These are phyloP conservation scores for Hansfordia pulvinata DNA, from an alignment of 2,329 filamentous ascomycete genomes.

Conservation along the genomic window DNA sequence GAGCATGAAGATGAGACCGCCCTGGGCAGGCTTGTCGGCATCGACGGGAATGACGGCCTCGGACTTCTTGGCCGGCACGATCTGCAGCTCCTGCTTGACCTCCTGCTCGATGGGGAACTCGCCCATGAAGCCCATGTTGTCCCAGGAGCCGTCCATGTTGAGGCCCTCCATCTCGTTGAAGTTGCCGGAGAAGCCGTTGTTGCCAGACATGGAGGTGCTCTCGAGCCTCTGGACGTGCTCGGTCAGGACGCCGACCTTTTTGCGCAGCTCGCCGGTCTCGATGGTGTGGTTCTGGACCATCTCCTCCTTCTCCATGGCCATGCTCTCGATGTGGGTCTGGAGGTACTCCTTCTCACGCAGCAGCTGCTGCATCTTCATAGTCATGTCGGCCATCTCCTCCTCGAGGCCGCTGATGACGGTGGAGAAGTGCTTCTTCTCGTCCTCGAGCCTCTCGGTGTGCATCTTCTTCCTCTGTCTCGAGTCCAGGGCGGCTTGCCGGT, in stretches of 20 bases:
- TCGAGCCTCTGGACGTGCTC: constrained; percentile 61
- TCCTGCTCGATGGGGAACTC: constrained; percentile 52
- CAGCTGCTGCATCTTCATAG: constrained; percentile 56
- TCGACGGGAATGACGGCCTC: constrained; percentile 31
- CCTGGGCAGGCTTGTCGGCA: constrained; percentile 54
- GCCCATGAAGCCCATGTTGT: constrained; percentile 65
- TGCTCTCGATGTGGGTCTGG: constrained; percentile 59
- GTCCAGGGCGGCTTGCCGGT: constrained; percentile 92
- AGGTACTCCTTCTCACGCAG: constrained; percentile 61
- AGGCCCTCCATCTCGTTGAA: constrained; percentile 77
- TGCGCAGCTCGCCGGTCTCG: constrained; percentile 81
- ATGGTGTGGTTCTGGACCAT: constrained; percentile 78
- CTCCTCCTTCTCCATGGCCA: constrained; percentile 83
- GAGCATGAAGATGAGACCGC: constrained; percentile 82
- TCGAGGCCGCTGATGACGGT: constrained; percentile 65
- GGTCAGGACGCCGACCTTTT: constrained; percentile 76
- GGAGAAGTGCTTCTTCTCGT: constrained; percentile 89
- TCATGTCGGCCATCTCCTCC: constrained; percentile 58
- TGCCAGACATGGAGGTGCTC: constrained; percentile 42
- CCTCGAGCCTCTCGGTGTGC: constrained; percentile 90
- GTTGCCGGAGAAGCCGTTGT: constrained; percentile 52
- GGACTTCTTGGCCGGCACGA: constrained; percentile 39
- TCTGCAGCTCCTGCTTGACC: constrained; percentile 44
- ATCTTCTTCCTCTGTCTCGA: constrained; percentile 96
- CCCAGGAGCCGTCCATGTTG: constrained; percentile 71